Percentiles rank a stretch among this genome's conserved stretches.
Conservation (phyloP, 83 land plant species). For the Diphasiastrum complanatum region DNA sequence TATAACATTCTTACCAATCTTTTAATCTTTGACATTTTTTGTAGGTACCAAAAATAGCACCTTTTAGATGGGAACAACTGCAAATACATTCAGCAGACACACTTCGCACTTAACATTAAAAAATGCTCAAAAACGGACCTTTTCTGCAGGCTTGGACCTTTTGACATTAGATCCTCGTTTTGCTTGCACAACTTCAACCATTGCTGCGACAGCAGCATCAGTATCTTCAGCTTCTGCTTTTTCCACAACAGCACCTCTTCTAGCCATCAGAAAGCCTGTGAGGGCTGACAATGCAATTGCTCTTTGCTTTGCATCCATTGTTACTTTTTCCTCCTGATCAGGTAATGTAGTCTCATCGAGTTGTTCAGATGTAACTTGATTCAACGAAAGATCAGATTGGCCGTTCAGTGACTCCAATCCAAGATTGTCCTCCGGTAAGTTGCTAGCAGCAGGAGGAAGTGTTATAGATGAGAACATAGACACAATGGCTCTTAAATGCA, state of each 20-base stretch:
- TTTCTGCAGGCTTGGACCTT: constrained; percentile 37
- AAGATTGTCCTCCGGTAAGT: neutral
- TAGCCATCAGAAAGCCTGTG: constrained; percentile 57
- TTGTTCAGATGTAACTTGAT: constrained; percentile 36
- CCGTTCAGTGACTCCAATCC: no score
- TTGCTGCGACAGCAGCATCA: constrained; percentile 80
- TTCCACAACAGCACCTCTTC: constrained; percentile 54
- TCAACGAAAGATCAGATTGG: constrained; percentile 24
- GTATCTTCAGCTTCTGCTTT: constrained; percentile 91
- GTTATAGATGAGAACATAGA: constrained; percentile 64
- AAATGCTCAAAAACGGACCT: no score
- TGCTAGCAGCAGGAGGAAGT: constrained; percentile 41
- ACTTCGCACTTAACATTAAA: no score
- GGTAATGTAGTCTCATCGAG: constrained; percentile 28
- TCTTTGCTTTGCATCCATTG: constrained; percentile 44
- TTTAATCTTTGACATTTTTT: no score
- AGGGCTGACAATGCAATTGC: constrained; percentile 77
- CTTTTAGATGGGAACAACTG: no score
- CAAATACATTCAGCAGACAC: no score
- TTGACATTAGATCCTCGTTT: constrained; percentile 20
- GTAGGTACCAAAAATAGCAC: no score
- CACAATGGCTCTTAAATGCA: constrained; percentile 63
- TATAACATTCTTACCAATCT: no score
- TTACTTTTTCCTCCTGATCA: constrained; percentile 36
- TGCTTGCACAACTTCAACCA: constrained; percentile 43